A percentile compares a stretch with the other conserved stretches of the same genome.
These are phyloP conservation scores for Collybiopsis luxurians DNA, from an alignment of 768 basidiomycete species.

Conservation along the genomic window DNA sequence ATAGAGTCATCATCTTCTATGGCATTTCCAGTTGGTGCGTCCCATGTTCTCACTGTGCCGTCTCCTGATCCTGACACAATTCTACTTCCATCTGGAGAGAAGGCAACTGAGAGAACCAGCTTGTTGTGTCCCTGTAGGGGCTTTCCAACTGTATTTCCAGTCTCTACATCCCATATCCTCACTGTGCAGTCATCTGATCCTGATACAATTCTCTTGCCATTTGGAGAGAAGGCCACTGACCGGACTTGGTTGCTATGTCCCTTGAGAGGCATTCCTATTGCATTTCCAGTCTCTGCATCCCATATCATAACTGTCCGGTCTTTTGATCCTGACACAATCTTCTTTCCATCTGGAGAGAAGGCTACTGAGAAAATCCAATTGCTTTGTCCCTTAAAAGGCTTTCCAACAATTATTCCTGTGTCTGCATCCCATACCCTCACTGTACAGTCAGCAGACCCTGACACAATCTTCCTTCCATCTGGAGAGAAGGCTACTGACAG, in stretches of 20 bases:
- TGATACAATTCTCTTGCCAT: not conserved
- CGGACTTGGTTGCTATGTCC: too few relatives aligned
- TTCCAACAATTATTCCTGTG: not conserved
- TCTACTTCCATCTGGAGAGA: not conserved
- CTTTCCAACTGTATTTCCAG: not conserved
- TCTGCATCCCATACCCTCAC: not conserved
- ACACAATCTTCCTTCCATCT: too few relatives aligned
- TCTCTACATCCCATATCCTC: not conserved
- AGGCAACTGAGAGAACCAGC: not conserved
- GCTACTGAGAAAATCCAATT: not conserved
- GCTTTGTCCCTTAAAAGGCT: not conserved
- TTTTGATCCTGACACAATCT: too few relatives aligned
- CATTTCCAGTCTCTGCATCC: too few relatives aligned
- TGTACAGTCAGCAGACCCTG: not conserved
- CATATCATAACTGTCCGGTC: too few relatives aligned
- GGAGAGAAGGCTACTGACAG: too few relatives aligned
- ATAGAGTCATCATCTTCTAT: not conserved
- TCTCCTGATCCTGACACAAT: slow-evolving; percentile 1
- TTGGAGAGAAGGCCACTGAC: too few relatives aligned
- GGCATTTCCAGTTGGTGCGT: not conserved
- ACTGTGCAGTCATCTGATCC: not conserved
- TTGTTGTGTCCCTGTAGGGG: not conserved
- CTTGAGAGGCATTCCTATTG: too few relatives aligned
- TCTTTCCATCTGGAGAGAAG: slow-evolving; percentile 5
- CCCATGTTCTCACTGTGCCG: not conserved